Percentiles rank a stretch among this genome's conserved stretches.
Conservation (phyloP, 306 rosid species). For the Castanea mollissima region DNA sequence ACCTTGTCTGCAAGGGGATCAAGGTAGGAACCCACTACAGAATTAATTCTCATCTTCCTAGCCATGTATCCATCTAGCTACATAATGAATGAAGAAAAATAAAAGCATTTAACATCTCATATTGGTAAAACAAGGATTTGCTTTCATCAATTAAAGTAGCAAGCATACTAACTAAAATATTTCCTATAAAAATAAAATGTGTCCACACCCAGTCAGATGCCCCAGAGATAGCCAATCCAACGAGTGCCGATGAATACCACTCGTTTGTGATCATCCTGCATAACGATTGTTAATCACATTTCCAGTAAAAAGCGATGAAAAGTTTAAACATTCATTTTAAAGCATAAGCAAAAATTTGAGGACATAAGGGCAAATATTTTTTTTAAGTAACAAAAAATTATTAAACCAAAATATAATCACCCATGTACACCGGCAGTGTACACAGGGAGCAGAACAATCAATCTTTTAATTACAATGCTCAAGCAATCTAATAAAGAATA, state of each 20-base stretch:
- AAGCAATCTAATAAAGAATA: too few species aligned
- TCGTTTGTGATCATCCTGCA: slow-evolving; percentile 81
- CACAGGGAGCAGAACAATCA: too few species aligned
- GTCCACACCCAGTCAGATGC: slow-evolving; percentile 78
- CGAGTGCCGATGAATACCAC: slow-evolving; percentile 67
- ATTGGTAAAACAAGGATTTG: neutral
- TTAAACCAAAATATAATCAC: too few species aligned
- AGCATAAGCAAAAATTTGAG: neutral
- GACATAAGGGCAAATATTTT: neutral
- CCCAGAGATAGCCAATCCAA: slow-evolving; percentile 82
- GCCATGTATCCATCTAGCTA: slow-evolving; percentile 90
- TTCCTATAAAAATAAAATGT: neutral
- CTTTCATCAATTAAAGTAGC: neutral
- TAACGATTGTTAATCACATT: slow-evolving; percentile 9
- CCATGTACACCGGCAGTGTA: too few species aligned
- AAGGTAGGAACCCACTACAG: slow-evolving; percentile 95
- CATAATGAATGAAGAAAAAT: slow-evolving; percentile 17
- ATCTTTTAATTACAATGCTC: too few species aligned
- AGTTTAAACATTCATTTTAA: neutral
- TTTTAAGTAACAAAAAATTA: neutral
- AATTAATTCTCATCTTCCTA: slow-evolving; percentile 83
- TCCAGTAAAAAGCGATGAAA: neutral
- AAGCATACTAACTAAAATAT: too few species aligned
- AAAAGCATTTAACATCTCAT: neutral
- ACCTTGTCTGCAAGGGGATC: slow-evolving; percentile 99